Evolutionary conservation across 352 stramenopile genomes (phyloP), one percentile per base, ranked within the genome.

Genomic region (Globisporangium irregulare): DNA sequence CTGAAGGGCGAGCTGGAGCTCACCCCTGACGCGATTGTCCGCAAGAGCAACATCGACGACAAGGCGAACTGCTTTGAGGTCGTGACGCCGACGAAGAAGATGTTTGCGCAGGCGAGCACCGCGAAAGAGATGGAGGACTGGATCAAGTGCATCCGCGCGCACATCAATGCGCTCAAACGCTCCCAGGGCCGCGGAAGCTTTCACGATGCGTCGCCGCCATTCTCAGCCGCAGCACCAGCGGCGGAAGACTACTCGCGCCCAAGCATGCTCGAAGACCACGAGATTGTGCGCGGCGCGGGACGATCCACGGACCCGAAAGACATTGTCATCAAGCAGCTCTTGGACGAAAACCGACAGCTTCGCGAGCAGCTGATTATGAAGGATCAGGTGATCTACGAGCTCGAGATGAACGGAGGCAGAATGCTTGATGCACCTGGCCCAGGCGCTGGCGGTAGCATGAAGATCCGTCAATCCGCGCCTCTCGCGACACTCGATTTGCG

Each of bases 1-100:
- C 61, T 95, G 20, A 95, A 95, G 62, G 86, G 87, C 29, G 86
- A 94, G 55, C 67, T 95, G 41, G 84, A 91, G 71, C 81, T 95
- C 59, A 93, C 87, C 55, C 76, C 81, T 1, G 87, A 95, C 50
- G 82, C 86, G 43, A 80, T 94, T 57, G 87, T 95, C 25, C 72
- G 86, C 54, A 95, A 95, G 73, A 91, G 81, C 63, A 82, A 71
- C n/a, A 94, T 95, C 63, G 87, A 95, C 55, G 87, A 94, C 72
- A 93, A 93, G 51, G 83, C 83, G 60, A 95, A 95, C 69, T 94
- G 86, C 71, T 95, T 95, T 63, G 87, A 95, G 38, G 82, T 95
- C 27, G 79, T 91, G 38, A 94, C 87, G 12, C 80, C 84, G 4
- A 77, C 72, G 38, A 95, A 95, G 76, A 90, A 90, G 66, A 94